Conservation (phyloP, 2,329 filamentous ascomycete species). For the Aspergillus brasiliensis region DNA sequence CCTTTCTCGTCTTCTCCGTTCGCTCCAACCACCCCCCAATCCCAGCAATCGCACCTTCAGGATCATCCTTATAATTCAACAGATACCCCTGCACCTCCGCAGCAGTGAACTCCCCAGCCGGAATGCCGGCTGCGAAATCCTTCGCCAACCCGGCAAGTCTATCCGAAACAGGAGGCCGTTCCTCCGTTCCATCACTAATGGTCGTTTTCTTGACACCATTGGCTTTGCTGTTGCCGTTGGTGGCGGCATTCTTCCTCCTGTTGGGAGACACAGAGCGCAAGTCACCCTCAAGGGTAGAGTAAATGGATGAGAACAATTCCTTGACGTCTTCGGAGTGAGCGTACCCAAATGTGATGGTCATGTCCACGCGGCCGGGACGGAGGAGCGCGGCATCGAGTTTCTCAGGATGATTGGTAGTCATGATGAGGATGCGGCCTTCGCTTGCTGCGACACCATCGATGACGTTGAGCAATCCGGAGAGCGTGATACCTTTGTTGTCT, state of each 20-base stretch:
- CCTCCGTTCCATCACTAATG: neutral
- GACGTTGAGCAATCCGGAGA: conserved; percentile 69
- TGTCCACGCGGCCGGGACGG: conserved; percentile 68
- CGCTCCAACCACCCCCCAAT: conserved; percentile 35
- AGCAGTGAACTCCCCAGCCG: conserved; percentile 39
- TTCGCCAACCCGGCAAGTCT: conserved; percentile 28
- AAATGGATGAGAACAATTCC: conserved; percentile 45
- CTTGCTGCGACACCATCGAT: conserved; percentile 70
- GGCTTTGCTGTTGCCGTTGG: neutral
- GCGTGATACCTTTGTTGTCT: conserved; percentile 54
- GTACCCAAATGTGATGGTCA: conserved; percentile 60
- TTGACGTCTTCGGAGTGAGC: conserved; percentile 38
- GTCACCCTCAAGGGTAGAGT: conserved; percentile 35
- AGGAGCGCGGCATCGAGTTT: conserved; percentile 66
- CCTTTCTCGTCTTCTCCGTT: conserved; percentile 29
- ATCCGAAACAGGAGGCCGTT: neutral
- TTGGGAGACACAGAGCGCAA: conserved; percentile 13
- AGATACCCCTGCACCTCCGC: conserved; percentile 47
- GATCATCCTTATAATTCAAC: conserved; percentile 37
- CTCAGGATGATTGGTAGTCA: conserved; percentile 71
- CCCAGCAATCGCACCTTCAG: conserved; percentile 33
- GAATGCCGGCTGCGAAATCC: conserved; percentile 36
- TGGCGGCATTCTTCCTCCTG: too few relatives aligned
- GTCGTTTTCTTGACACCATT: neutral
- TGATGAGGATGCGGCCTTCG: conserved; percentile 71